These are phyloP conservation scores for Pulveroboletus sp. DNA, from an alignment of 768 basidiomycete species.

Conservation along the genomic window DNA sequence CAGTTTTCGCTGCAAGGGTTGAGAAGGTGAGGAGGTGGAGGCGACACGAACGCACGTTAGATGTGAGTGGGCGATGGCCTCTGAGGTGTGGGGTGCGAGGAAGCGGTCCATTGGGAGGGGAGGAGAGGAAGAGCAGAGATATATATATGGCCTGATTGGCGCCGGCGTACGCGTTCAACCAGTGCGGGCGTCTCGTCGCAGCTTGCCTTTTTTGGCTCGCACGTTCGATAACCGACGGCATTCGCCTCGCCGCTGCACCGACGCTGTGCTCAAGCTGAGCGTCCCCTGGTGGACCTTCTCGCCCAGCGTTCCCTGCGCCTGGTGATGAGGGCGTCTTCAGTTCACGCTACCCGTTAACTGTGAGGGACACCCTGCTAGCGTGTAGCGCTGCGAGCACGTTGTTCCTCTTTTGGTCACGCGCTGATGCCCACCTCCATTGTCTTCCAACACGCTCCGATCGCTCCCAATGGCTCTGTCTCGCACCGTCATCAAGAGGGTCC, in stretches of 20 bases:
- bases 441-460: too few relatives aligned
- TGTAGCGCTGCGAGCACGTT: too few relatives aligned
- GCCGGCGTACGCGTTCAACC: neutral
- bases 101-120: constrained; percentile 58
- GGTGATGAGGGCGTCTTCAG: too few relatives aligned
- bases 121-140: neutral
- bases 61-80: constrained; percentile 65
- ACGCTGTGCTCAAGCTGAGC: neutral
- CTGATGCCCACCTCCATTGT: too few relatives aligned
- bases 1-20: constrained; percentile 53
- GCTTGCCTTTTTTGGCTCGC: constrained; percentile 21
- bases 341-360: too few relatives aligned
- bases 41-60: constrained; percentile 47
- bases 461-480: constrained; percentile 45
- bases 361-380: too few relatives aligned
- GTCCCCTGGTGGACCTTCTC: too few relatives aligned
- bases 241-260: too few relatives aligned
- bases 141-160: constrained; percentile 9
- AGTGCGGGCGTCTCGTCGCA: neutral
- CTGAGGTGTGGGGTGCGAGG: constrained; percentile 67
- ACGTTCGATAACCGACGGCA: too few relatives aligned
- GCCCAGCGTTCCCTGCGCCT: too few relatives aligned
- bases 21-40: constrained; percentile 6
- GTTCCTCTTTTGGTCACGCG: too few relatives aligned
- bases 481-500: constrained; percentile 67